Conservation (phyloP, 2,329 filamentous ascomycete species). For the Arthroderma sp. region DNA sequence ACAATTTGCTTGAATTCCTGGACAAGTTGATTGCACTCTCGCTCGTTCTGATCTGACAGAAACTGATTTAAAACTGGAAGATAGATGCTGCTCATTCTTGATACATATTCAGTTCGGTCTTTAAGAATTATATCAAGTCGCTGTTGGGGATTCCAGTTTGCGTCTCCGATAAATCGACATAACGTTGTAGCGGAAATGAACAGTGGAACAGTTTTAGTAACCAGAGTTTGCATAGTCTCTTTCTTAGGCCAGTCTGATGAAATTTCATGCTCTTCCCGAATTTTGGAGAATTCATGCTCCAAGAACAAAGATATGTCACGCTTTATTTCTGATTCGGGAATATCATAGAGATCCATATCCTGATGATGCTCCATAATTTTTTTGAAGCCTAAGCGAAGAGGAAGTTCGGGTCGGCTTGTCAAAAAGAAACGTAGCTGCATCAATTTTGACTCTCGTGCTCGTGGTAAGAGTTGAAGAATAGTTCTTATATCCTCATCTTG, state of each 20-base stretch:
- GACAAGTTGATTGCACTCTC: constrained; percentile 3
- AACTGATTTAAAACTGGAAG: constrained; percentile 8
- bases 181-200: constrained; percentile 19
- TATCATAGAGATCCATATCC: constrained; percentile 14
- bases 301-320: constrained; percentile 18
- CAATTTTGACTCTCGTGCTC: not conserved
- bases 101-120: constrained; percentile 1
- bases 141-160: constrained; percentile 7
- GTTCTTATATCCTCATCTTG: not conserved
- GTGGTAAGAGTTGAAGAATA: constrained; percentile 2
- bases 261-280: constrained; percentile 5
- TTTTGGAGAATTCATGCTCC: constrained; percentile 10
- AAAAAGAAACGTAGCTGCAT: constrained; percentile 3
- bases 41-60: constrained; percentile 2
- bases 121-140: constrained; percentile 2
- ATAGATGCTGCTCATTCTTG: constrained; percentile 12
- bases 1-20: constrained; percentile 8
- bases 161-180: constrained; percentile 17
- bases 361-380: constrained; percentile 11
- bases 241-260: constrained; percentile 13
- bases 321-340: constrained; percentile 13
- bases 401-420: constrained; percentile 4
- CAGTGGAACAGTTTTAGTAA: constrained; percentile 17
- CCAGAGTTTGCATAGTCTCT: constrained; percentile 14
- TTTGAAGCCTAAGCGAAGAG: not conserved